These are phyloP conservation scores for Hortaea sp. DNA, from an alignment of 2,329 filamentous ascomycete genomes.

Conservation along the genomic window DNA sequence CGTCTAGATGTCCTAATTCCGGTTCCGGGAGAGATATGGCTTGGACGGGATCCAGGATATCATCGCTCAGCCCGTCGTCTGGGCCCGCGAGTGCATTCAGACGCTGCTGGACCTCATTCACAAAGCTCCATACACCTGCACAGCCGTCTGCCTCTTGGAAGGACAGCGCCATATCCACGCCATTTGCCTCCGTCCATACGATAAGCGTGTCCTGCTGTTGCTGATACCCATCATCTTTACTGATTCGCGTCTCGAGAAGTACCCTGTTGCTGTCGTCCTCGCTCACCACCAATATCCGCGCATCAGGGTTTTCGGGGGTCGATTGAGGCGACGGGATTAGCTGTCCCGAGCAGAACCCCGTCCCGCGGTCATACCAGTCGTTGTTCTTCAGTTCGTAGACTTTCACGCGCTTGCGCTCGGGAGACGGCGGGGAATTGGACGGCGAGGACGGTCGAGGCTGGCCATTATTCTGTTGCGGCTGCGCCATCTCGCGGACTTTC, in stretches of 20 bases:
- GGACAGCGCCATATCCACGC: conserved; percentile 92
- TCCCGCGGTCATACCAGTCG: conserved; percentile 98
- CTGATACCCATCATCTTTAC: conserved; percentile 91
- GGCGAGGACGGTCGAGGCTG: conserved; percentile 20
- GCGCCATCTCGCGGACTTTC: not conserved
- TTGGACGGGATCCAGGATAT: conserved; percentile 64
- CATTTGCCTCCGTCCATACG: conserved; percentile 89
- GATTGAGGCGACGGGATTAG: conserved; percentile 42
- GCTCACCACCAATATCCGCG: conserved; percentile 80
- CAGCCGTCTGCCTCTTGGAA: conserved; percentile 97
- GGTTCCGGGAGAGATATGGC: conserved; percentile 67
- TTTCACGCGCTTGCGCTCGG: conserved; percentile 66
- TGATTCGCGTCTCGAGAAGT: conserved; percentile 79
- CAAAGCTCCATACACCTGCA: conserved; percentile 88
- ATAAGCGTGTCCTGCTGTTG: conserved; percentile 99
- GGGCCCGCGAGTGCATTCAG: conserved; percentile 40
- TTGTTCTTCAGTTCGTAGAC: conserved; percentile 97
- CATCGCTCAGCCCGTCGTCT: conserved; percentile 86
- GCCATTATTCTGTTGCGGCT: not conserved
- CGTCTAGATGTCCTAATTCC: conserved; percentile 69
- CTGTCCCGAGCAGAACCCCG: conserved; percentile 82
- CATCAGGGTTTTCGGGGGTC: conserved; percentile 55
- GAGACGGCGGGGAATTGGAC: conserved; percentile 19
- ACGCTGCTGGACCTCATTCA: conserved; percentile 72
- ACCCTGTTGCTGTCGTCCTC: conserved; percentile 81